Evolutionary conservation across 83 land plant species (phyloP).

Genomic region (Diphasiastrum complanatum): DNA sequence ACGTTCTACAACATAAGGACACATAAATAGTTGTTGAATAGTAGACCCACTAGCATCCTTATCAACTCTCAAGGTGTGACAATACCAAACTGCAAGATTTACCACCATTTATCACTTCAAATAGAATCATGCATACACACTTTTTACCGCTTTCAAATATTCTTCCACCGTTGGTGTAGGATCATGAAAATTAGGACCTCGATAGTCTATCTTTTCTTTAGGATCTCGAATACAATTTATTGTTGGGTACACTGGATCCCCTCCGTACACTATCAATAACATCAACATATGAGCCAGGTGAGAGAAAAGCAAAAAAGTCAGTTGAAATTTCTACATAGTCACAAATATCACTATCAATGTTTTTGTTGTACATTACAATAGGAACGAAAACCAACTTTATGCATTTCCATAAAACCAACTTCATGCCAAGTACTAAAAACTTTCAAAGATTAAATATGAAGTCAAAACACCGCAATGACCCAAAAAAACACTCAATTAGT

Average conservation of each 20-base stretch:
- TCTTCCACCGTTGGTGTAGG: constrained; percentile 62
- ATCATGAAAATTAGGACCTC: constrained; percentile 88
- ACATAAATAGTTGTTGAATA: background rate
- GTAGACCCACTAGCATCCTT: background rate
- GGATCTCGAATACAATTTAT: constrained; percentile 84
- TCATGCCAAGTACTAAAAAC: too few relatives aligned
- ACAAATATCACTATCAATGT: too few relatives aligned
- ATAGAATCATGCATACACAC: background rate
- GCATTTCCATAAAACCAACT: too few relatives aligned
- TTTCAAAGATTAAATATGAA: too few relatives aligned
- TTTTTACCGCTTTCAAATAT: constrained; percentile 52
- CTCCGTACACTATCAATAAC: constrained; percentile 80
- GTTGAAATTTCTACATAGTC: too few relatives aligned
- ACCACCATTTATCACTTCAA: background rate
- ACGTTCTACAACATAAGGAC: background rate
- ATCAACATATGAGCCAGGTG: too few relatives aligned
- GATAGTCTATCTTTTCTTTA: constrained; percentile 64
- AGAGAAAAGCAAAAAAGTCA: too few relatives aligned
- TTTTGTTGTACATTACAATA: too few relatives aligned
- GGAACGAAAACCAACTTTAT: too few relatives aligned
- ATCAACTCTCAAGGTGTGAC: background rate
- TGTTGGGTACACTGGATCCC: constrained; percentile 97
- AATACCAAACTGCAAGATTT: background rate
- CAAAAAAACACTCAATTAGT: too few relatives aligned
- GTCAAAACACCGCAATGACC: too few relatives aligned